phyloP scores from a whole-genome alignment of 805 yeast species.

The Yarrowia sp. region DNA sequence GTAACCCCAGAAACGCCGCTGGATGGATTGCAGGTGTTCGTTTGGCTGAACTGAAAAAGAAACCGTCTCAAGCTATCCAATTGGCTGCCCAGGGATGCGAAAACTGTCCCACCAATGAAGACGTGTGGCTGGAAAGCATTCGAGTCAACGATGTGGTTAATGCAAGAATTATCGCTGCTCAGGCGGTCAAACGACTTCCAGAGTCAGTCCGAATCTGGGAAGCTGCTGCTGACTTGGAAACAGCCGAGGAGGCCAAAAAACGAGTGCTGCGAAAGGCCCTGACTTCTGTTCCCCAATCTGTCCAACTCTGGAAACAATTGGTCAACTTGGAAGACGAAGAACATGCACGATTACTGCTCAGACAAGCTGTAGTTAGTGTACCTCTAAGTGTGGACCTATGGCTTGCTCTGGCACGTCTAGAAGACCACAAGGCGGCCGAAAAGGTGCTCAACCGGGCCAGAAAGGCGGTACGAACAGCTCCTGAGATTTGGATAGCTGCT shows the following conservation, averaged over 20 bases:
- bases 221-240: slow-evolving; percentile 64
- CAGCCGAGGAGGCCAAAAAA: slow-evolving; percentile 50
- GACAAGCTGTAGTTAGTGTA: slow-evolving; percentile 64
- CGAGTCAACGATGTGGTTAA: slow-evolving; percentile 50
- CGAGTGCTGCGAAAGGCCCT: slow-evolving; percentile 68
- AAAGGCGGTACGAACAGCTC: slow-evolving; percentile 47
- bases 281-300: slow-evolving; percentile 56
- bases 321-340: slow-evolving; percentile 55
- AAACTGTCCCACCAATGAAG: slow-evolving; percentile 61
- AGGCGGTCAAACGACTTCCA: slow-evolving; percentile 58
- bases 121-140: slow-evolving; percentile 78
- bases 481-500: slow-evolving; percentile 66
- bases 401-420: slow-evolving; percentile 53
- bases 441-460: slow-evolving; percentile 58
- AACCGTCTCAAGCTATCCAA: slow-evolving; percentile 52
- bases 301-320: slow-evolving; percentile 64
- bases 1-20: slow-evolving; percentile 68
- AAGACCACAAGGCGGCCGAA: slow-evolving; percentile 48
- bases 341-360: slow-evolving; percentile 52
- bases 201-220: slow-evolving; percentile 67
- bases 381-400: slow-evolving; percentile 66
- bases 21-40: slow-evolving; percentile 88
- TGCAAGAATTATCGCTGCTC: slow-evolving; percentile 58
- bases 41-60: slow-evolving; percentile 64
- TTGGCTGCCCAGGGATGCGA: slow-evolving; percentile 73